These are phyloP conservation scores for Crithidia acanthocephali DNA, from an alignment of 208 protist species.

Conservation along the genomic window DNA sequence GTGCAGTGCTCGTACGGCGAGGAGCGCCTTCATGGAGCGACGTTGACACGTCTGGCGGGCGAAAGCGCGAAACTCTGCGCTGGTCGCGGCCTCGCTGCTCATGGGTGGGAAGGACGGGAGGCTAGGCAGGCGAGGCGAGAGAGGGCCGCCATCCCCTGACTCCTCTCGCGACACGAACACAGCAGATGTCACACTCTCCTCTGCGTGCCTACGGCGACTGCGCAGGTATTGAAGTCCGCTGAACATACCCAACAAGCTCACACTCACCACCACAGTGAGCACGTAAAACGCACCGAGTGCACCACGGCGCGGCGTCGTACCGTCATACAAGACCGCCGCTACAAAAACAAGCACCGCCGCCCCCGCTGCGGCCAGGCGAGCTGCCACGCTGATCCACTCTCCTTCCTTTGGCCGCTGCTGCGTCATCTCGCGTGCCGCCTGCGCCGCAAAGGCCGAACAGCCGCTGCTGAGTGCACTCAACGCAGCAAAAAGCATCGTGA, in stretches of 20 bases:
- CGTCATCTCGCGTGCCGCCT: slow-evolving; percentile 15
- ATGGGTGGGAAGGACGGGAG: neutral
- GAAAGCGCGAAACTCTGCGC: slow-evolving; percentile 36
- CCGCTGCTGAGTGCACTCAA: neutral
- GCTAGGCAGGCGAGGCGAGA: neutral
- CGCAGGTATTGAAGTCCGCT: slow-evolving; percentile 8
- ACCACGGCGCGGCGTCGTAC: neutral
- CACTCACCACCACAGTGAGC: neutral
- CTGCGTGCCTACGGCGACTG: neutral
- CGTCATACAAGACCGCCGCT: slow-evolving; percentile 26
- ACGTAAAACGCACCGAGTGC: neutral
- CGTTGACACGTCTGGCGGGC: slow-evolving; percentile 52
- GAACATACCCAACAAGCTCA: neutral
- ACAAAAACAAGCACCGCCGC: slow-evolving; percentile 3
- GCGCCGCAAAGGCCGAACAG: neutral
- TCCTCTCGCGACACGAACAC: neutral
- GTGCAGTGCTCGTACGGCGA: slow-evolving; percentile 44
- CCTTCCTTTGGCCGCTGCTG: slow-evolving; percentile 22
- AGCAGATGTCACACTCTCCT: neutral
- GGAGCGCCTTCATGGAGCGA: slow-evolving; percentile 52
- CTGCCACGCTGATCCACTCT: neutral
- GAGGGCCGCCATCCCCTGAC: neutral
- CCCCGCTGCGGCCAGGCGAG: neutral
- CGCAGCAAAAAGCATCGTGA: slow-evolving; percentile 16
- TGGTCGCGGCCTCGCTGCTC: neutral